Conservation (phyloP, 306 rosid genomes). For the Casuarina cunninghamiana region DNA sequence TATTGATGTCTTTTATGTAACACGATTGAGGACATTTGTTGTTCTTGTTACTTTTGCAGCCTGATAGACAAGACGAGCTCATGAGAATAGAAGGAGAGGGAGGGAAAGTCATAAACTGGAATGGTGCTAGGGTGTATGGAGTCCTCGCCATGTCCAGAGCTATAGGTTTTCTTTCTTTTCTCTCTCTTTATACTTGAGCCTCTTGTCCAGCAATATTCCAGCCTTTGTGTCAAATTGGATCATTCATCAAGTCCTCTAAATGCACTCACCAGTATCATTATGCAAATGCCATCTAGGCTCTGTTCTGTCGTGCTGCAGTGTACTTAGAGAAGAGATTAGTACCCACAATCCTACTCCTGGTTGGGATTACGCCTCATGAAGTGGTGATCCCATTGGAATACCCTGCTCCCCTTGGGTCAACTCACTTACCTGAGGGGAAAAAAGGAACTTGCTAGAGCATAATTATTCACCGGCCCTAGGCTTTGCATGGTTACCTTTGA, state of each 20-base stretch:
- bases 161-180: constrained; percentile 70
- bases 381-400: background rate
- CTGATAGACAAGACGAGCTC: constrained; percentile 84
- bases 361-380: background rate
- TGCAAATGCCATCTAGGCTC: background rate
- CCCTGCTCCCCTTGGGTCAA: background rate
- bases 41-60: constrained; percentile 60
- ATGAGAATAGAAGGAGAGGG: constrained; percentile 63
- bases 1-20: background rate
- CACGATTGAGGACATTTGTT: constrained; percentile 28
- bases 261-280: constrained; percentile 5
- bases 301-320: background rate
- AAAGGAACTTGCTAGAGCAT: background rate
- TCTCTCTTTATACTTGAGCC: constrained; percentile 29
- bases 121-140: constrained; percentile 83
- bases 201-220: constrained; percentile 10
- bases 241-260: background rate
- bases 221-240: constrained; percentile 13
- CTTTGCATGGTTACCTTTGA: background rate
- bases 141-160: constrained; percentile 87
- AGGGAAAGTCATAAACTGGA: constrained; percentile 97
- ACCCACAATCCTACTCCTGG: background rate
- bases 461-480: background rate
- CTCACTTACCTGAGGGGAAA: no score
- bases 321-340: background rate